Evolutionary conservation across 1,284 basidiomycete genomes (phyloP), one percentile per base, ranked within the genome.

Genomic region (Pterulicium gracile): DNA sequence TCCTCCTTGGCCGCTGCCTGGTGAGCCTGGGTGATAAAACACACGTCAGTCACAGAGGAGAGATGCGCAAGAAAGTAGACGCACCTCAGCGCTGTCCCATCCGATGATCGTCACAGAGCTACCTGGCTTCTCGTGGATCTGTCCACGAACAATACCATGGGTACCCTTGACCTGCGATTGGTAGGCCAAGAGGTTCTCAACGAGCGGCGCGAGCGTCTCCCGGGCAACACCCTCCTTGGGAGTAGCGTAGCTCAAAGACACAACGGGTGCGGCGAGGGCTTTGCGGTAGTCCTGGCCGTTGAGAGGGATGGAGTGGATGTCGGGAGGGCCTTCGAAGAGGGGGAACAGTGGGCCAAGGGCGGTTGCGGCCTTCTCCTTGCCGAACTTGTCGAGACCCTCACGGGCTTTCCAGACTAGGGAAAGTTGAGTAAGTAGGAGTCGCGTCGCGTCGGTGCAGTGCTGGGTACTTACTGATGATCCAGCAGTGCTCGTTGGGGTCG

Each of bases 391-490:
- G 36, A 10, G 36, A 7, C 19, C 19, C 4, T 5, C 36, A 15
- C 19, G n/a, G 5, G 5, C 5, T 5, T 7, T 17, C 36, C 36
- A 39, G 15, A 39, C 36, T 39, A 18, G n/a, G n/a, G n/a, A n/a
- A n/a, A n/a, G n/a, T n/a, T 39, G n/a, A 39, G 7, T 7, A 39
- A 7, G 36, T 15, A 18, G 19, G 36, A 32, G 7, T 32, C 7
- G 27, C 27, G 27, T 10, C n/a, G 36, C n/a, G 15, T 15, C 7
- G 36, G 19, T 5, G 36, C 7, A 39, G 36, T n/a, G n/a, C n/a
- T n/a, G n/a, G n/a, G n/a, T n/a, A 39, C 36, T 39, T 17, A 39
- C 36, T 39, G 36, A 39, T 39, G 15, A 39, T 17, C 36, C 36
- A 39, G 15, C n/a, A 13, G 15, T 39, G 36, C 36, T 39, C 36